These are phyloP conservation scores for Akanthomyces dipterigenus DNA, from an alignment of 2,329 filamentous ascomycete species.

Conservation along the genomic window DNA sequence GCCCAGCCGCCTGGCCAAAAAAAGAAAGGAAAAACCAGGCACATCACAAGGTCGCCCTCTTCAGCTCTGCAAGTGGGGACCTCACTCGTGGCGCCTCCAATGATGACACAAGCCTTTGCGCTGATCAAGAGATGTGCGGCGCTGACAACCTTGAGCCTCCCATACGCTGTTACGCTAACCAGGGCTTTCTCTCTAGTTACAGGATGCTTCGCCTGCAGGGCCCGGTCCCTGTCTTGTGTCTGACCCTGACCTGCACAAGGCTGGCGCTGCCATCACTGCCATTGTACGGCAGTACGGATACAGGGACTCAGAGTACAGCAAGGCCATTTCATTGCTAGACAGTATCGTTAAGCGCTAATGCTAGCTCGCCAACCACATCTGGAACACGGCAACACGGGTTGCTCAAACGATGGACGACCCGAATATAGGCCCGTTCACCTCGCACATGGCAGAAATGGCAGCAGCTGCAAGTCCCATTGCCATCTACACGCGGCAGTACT, in stretches of 20 bases:
- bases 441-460: slow-evolving; percentile 1
- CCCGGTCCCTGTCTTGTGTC: slow-evolving; percentile 1
- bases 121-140: slow-evolving; percentile 9
- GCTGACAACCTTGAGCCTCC: slow-evolving; percentile 11
- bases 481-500: not conserved
- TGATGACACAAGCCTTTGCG: slow-evolving; percentile 2
- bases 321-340: not conserved
- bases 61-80: slow-evolving; percentile 5
- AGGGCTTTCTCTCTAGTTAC: not conserved
- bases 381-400: not conserved
- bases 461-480: not conserved
- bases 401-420: not conserved
- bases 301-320: too few relatives aligned
- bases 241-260: not conserved
- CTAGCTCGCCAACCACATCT: slow-evolving; percentile 8
- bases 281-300: slow-evolving; percentile 11
- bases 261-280: not conserved
- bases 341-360: not conserved
- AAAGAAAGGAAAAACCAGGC: not conserved
- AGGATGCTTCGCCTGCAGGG: not conserved
- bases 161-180: slow-evolving; percentile 8
- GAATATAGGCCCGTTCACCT: not conserved
- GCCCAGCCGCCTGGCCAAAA: not conserved
- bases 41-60: slow-evolving; percentile 8
- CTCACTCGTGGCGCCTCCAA: slow-evolving; percentile 5